Percentiles rank a stretch among this genome's conserved stretches.
Evolutionary conservation across 1,284 basidiomycete species (phyloP).

Genomic region (Ganoderma lingzhi): DNA sequence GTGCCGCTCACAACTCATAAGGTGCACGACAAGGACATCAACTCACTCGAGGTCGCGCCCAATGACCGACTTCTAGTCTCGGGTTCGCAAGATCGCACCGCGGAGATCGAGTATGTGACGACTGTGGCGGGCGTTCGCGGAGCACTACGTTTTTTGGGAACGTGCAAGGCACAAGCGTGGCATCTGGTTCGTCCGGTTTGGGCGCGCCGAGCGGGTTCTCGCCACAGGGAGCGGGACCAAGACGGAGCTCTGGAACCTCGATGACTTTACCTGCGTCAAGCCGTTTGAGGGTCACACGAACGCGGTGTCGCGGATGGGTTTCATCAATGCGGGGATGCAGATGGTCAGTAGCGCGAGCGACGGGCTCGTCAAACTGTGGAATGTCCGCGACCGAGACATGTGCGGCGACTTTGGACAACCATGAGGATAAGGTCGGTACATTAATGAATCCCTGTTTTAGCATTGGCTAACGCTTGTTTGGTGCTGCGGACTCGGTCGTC

Average conservation of each 20-base stretch:
- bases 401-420: slow-evolving; percentile 90
- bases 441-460: slow-evolving; percentile 4
- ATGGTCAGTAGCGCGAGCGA: slow-evolving; percentile 91
- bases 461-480: slow-evolving; percentile 41
- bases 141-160: slow-evolving; percentile 82
- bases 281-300: slow-evolving; percentile 98
- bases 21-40: slow-evolving; percentile 99
- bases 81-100: slow-evolving; percentile 97
- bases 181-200: slow-evolving; percentile 95
- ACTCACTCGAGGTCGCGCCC: slow-evolving; percentile 92
- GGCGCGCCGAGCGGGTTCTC: slow-evolving; percentile 82
- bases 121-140: slow-evolving; percentile 60
- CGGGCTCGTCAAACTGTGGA: slow-evolving; percentile 97
- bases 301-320: slow-evolving; percentile 93
- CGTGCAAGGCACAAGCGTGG: slow-evolving; percentile 95
- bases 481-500: slow-evolving; percentile 93
- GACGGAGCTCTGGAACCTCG: slow-evolving; percentile 92
- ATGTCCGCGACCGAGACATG: slow-evolving; percentile 88
- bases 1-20: slow-evolving; percentile 78
- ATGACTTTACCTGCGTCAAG: slow-evolving; percentile 91
- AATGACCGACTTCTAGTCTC: slow-evolving; percentile 92
- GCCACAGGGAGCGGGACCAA: slow-evolving; percentile 96
- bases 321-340: slow-evolving; percentile 87
- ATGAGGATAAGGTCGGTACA: slow-evolving; percentile 84
- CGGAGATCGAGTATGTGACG: slow-evolving; percentile 71